A percentile compares a stretch with the other conserved stretches of the same genome.
These are phyloP conservation scores for Rhododendron ferrugineum DNA, from an alignment of 148 eudicot genomes.

Conservation along the genomic window DNA sequence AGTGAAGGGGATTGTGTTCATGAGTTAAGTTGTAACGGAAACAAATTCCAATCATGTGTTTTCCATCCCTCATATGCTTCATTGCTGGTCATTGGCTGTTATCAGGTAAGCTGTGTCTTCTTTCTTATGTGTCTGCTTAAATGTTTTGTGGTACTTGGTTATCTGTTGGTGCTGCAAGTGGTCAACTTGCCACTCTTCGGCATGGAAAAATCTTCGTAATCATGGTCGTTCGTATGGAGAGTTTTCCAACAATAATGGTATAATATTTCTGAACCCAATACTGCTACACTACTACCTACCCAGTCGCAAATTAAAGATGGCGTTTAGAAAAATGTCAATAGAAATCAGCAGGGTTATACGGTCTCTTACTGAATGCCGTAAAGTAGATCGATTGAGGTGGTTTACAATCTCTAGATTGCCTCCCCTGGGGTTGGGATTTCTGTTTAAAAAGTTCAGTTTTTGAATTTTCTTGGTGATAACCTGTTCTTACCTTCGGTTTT, in stretches of 20 bases:
- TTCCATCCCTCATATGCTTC: slow-evolving; percentile 82
- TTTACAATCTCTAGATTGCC: background rate
- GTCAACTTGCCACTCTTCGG: background rate
- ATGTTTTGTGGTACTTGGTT: background rate
- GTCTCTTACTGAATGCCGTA: background rate
- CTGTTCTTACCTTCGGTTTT: background rate
- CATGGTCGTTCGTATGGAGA: background rate
- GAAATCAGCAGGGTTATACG: background rate
- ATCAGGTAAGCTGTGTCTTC: slow-evolving; percentile 48
- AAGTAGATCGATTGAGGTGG: background rate
- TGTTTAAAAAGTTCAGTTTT: background rate
- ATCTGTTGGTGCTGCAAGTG: background rate
- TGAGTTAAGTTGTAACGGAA: slow-evolving; percentile 72
- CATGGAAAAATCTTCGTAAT: background rate
- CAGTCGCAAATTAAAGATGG: background rate
- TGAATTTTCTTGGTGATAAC: background rate
- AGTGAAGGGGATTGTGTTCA: slow-evolving; percentile 75
- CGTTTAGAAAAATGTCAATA: background rate
- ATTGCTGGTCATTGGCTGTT: slow-evolving; percentile 82
- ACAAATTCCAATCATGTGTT: slow-evolving; percentile 77
- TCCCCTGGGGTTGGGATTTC: background rate
- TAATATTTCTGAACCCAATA: background rate
- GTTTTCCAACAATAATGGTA: background rate
- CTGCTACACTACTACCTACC: background rate
- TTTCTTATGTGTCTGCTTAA: background rate